Evolutionary conservation across 345 rosid species (phyloP).

Genomic region (Melaleuca alternifolia): DNA sequence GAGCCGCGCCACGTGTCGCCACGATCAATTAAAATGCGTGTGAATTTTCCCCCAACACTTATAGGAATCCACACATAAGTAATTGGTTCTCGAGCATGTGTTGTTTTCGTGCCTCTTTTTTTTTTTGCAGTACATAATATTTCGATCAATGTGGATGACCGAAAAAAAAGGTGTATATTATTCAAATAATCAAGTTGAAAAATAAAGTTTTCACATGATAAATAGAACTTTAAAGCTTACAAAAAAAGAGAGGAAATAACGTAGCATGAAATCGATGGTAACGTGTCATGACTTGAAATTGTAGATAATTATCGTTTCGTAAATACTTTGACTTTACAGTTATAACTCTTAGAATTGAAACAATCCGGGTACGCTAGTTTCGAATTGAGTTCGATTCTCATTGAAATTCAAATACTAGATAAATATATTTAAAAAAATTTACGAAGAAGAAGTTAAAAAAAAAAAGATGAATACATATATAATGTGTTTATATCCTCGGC

Average conservation of each 20-base stretch:
- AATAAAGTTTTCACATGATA: not conserved
- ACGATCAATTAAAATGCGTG: not conserved
- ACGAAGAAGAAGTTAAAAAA: not conserved
- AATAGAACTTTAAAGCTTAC: not conserved
- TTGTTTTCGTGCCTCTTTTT: not conserved
- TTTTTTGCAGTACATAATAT: not conserved
- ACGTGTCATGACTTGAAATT: accelerated
- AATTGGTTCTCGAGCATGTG: not conserved
- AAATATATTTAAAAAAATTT: not conserved
- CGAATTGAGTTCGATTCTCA: not conserved
- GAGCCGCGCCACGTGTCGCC: too few relatives aligned
- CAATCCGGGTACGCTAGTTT: not conserved
- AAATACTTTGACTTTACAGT: not conserved
- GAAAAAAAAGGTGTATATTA: not conserved
- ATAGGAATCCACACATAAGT: not conserved
- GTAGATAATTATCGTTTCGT: not conserved
- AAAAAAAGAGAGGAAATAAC: not conserved
- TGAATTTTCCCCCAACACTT: not conserved
- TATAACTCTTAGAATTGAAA: too few relatives aligned
- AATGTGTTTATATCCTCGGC: not conserved
- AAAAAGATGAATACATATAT: not conserved
- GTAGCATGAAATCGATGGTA: not conserved
- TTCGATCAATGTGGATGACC: accelerated
- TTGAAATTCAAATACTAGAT: not conserved
- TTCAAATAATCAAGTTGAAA: accelerated